Base-by-base conservation (phyloP, 129 eudicot species). In the Deinandra increscens region DNA sequence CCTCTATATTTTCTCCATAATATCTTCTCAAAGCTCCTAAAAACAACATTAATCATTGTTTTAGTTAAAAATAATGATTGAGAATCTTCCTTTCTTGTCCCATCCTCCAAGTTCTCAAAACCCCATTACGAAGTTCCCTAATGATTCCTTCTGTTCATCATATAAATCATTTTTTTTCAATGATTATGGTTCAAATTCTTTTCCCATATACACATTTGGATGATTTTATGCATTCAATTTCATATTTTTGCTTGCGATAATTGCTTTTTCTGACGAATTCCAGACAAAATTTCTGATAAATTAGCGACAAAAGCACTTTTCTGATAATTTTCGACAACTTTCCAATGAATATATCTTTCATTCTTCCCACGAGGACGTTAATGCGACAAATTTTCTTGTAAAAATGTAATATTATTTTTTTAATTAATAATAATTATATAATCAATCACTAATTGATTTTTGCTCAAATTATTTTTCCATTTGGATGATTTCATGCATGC, bases 61-160 rank as follows among this genome's bases (percentile, higher is more conserved):
- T n/a, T n/a, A n/a, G n/a, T n/a, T n/a, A n/a, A n/a, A n/a, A n/a
- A n/a, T n/a, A n/a, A n/a, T 36, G 71, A 73, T 56, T 41, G 34
- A 53, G 79, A 79, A 79, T 60, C 79, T 79, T 19, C 71, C 18
- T 79, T 79, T 59, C 75, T 79, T 79, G 78, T 68, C 49, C 42
- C 45, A 37, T 58, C 22, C 49, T 72, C 50, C 83, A 73, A 67
- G 83, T 26, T 69, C 66, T 50, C 48, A 10, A 39, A 53, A 50
- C 59, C 79, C 71, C 43, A 37, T 19, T 49, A 48, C 33, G 45
- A 63, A 62, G 41, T 76, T 60, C 7, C 36, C 41, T 33, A 45
- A 39, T 19, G 68, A 74, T 66, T 58, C 74, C 20, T 66, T 66
- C 39, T 67, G 67, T 9, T 44, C 61, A 65, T 74, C 14, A 31